phyloP scores from a whole-genome alignment of 2,329 filamentous ascomycete genomes.

The Phialemoniopsis sp. region DNA sequence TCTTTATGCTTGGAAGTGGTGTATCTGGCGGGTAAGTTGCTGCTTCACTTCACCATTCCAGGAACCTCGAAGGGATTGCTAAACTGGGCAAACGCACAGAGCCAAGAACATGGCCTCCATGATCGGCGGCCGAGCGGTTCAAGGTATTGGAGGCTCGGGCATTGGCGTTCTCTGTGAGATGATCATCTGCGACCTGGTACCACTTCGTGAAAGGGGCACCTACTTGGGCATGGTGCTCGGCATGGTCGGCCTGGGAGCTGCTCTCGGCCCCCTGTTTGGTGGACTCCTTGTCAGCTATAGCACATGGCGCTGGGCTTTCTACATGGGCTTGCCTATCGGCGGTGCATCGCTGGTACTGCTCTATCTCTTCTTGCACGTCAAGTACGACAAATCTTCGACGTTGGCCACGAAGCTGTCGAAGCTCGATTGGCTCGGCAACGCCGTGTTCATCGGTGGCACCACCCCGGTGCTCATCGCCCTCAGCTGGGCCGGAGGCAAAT shows the following conservation, averaged over 20 bases:
- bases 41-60: background rate
- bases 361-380: conserved; percentile 16
- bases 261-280: conserved; percentile 1
- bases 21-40: background rate
- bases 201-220: conserved; percentile 15
- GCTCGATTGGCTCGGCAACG: conserved; percentile 36
- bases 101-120: conserved; percentile 21
- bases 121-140: conserved; percentile 26
- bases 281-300: background rate
- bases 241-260: background rate
- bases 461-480: conserved; percentile 44
- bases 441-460: conserved; percentile 28
- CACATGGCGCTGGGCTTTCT: conserved; percentile 9
- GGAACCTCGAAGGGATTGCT: background rate
- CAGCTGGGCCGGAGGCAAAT: conserved; percentile 51
- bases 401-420: conserved; percentile 9
- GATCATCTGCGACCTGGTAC: conserved; percentile 24
- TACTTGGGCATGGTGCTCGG: conserved; percentile 13
- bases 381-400: conserved; percentile 9
- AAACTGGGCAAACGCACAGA: background rate
- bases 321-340: conserved; percentile 28
- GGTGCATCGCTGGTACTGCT: conserved; percentile 13
- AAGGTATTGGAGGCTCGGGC: conserved; percentile 29
- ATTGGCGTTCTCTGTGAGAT: conserved; percentile 26
- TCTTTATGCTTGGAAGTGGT: conserved; percentile 5